Conservation (phyloP, 176 grass and related monocot species). For the Triticum timopheevii region DNA sequence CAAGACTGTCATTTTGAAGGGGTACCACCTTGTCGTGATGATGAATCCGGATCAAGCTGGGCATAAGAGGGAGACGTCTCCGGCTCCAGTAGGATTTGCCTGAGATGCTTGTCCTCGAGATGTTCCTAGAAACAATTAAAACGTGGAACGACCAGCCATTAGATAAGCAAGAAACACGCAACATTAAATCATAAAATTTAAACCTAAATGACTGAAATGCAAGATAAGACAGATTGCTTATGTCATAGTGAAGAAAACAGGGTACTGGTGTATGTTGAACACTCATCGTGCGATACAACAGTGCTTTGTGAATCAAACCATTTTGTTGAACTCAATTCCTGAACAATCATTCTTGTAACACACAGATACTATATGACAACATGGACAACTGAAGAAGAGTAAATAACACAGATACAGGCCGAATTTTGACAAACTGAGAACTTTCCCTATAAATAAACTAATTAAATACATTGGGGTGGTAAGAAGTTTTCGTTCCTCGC, state of each 20-base stretch:
- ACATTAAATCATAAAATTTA: not conserved
- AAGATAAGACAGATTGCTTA: not conserved
- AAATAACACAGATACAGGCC: not conserved
- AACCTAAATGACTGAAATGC: not conserved
- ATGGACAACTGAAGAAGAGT: not conserved
- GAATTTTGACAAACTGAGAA: not conserved
- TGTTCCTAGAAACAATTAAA: slow-evolving; percentile 53
- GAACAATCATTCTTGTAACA: not conserved
- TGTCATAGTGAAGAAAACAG: not conserved
- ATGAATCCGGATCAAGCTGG: slow-evolving; percentile 37
- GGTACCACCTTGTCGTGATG: slow-evolving; percentile 6
- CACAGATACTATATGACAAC: not conserved
- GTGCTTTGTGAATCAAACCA: not conserved
- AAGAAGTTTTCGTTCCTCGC: not conserved
- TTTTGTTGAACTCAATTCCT: not conserved
- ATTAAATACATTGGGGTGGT: not conserved
- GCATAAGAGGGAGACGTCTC: slow-evolving; percentile 48
- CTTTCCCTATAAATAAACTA: not conserved
- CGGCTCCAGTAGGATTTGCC: slow-evolving; percentile 61
- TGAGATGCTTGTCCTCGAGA: slow-evolving; percentile 86
- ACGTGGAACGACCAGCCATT: not conserved
- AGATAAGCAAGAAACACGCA: not conserved
- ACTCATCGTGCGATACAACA: not conserved
- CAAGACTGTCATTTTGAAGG: slow-evolving; percentile 13
- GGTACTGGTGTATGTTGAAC: not conserved